These are phyloP conservation scores for Pseudohalonectria lignicola DNA, from an alignment of 2,329 filamentous ascomycete genomes.

Conservation along the genomic window DNA sequence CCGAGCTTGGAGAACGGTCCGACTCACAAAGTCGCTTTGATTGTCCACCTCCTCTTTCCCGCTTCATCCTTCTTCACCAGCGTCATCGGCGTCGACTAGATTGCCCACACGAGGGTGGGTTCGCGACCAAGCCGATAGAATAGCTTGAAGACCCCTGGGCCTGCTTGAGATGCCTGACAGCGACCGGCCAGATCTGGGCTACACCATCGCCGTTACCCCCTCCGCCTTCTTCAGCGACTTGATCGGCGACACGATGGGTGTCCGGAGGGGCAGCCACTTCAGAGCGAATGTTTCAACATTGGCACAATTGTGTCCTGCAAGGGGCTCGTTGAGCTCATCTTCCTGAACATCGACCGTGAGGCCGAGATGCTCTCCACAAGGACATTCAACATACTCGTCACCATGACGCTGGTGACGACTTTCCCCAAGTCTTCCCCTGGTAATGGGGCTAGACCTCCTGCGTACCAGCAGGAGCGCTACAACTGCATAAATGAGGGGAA, in stretches of 20 bases:
- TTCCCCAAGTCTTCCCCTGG: constrained; percentile 73
- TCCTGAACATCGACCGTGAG: constrained; percentile 71
- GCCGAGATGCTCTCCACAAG: constrained; percentile 71
- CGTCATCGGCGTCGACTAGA: constrained; percentile 85
- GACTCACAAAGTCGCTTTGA: constrained; percentile 69
- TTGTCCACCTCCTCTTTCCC: constrained; percentile 72
- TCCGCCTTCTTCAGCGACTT: constrained; percentile 83
- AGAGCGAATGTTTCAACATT: constrained; percentile 83
- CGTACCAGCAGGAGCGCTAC: constrained; percentile 41
- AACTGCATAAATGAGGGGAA: constrained; percentile 61
- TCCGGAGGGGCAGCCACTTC: constrained; percentile 66
- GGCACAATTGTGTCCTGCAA: constrained; percentile 94
- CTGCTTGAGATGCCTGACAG: no score
- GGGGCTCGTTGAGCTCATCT: constrained; percentile 86
- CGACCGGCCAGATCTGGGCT: constrained; percentile 81
- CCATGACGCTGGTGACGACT: constrained; percentile 83
- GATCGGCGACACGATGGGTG: constrained; percentile 68
- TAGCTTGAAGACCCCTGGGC: constrained; percentile 86
- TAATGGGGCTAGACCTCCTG: constrained; percentile 58
- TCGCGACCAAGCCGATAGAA: constrained; percentile 82
- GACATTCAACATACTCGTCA: constrained; percentile 88
- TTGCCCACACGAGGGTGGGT: constrained; percentile 86
- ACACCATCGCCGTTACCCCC: constrained; percentile 71
- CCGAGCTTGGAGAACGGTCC: constrained; percentile 80
- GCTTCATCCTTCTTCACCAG: constrained; percentile 77